Evolutionary conservation across 495 filamentous ascomycete genomes (phyloP), one percentile per base, ranked within the genome.

Genomic region (Aspergillus indologenus): DNA sequence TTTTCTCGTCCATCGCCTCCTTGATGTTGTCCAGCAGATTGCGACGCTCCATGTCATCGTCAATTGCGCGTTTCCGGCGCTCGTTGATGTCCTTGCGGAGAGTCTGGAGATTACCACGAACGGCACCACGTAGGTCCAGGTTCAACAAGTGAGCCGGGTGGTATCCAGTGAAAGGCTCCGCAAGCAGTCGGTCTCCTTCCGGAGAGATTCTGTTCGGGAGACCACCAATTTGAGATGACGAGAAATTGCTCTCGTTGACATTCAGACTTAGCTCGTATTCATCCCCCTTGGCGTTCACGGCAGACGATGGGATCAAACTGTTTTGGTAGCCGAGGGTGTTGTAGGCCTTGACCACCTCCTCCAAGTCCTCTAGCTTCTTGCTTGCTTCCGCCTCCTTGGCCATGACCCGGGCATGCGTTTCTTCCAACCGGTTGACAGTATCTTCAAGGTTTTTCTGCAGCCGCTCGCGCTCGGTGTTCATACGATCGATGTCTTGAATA

Each of bases 401-500:
- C 60, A 86, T 81, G 2, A 92, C 87, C 55, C 87, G 88, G 45
- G 83, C 82, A 69, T 95, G 93, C 14, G 86, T 81, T 59, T 97
- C 94, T 58, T 93, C 90, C 1, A 96, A 80, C 56, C 90, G 81
- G 59, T 79, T 73, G 19, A 81, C 76, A 0, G 91, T 88, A 12
- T 87, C 81, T 57, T 95, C 89, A 52, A 96, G 85, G 43, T 83
- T 88, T 65, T 87, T 93, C 53, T 94, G 89, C 31, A 98, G 81
- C 14, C 95, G 87, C 67, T 98, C 94, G 31, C 92, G 86, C 70
- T 98, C 94, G 20, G 87, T 85, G 61, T 90, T 96, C 93, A 99
- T 96, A 66, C 92, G 92, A 80, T 99, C 94, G 70, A 99, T 97
- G 78, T 98, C 95, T 70, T 90, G 87, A 66, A 95, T 92, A 48